phyloP scores from a whole-genome alignment of 2,329 filamentous ascomycete species.

The Ophiognomonia clavigignenti-juglandacearum region DNA sequence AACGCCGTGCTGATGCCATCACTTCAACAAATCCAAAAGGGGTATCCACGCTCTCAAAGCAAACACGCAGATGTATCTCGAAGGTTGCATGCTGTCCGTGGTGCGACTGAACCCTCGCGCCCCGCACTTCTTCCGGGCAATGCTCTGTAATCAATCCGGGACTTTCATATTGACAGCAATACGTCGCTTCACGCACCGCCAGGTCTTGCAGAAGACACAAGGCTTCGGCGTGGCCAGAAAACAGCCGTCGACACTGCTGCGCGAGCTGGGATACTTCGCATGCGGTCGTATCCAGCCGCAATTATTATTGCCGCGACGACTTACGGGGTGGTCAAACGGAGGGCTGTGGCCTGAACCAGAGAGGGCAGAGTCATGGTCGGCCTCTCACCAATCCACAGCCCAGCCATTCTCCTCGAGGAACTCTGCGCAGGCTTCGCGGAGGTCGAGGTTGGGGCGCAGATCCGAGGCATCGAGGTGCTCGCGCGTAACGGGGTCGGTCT shows the following conservation, averaged over 20 bases:
- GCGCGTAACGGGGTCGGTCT: conserved; percentile 78
- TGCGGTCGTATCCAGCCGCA: too few species aligned
- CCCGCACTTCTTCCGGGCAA: too few species aligned
- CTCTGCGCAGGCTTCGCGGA: conserved; percentile 78
- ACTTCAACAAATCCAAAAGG: background rate
- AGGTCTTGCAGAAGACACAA: conserved; percentile 9
- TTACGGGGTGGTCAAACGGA: background rate
- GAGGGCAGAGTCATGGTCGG: conserved; percentile 3
- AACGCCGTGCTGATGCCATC: conserved; percentile 3
- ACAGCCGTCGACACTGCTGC: background rate
- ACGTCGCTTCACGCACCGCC: conserved; percentile 8
- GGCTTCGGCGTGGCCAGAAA: background rate
- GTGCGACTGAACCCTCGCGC: too few species aligned
- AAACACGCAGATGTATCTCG: background rate
- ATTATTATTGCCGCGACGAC: too few species aligned
- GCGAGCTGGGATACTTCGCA: background rate
- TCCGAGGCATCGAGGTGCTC: conserved; percentile 66
- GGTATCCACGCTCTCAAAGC: background rate
- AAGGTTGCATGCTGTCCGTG: background rate
- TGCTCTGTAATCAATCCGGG: conserved; percentile 1
- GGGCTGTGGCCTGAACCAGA: background rate
- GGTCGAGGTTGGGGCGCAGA: conserved; percentile 72
- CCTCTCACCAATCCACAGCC: conserved; percentile 77
- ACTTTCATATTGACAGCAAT: background rate
- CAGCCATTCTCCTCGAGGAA: conserved; percentile 85